Percentiles rank a stretch among this genome's conserved stretches.
These are phyloP conservation scores for Fraxinus angustifolia DNA, from an alignment of 305 asterid species.

Conservation along the genomic window DNA sequence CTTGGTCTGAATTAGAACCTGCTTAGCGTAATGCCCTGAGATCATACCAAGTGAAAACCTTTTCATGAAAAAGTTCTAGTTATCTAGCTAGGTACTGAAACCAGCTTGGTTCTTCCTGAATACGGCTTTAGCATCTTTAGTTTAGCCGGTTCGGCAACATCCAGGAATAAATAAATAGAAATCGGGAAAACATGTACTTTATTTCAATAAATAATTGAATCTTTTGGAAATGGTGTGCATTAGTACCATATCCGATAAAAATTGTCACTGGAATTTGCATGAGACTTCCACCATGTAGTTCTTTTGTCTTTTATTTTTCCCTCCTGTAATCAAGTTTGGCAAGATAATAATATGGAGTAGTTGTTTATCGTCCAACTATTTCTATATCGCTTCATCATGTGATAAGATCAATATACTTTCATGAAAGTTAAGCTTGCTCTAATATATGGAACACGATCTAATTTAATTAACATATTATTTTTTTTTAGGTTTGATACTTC, in stretches of 20 bases:
- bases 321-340: not conserved
- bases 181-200: not conserved
- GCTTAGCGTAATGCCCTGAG: not conserved
- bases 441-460: not conserved
- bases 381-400: slow-evolving; percentile 8
- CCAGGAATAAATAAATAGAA: not conserved
- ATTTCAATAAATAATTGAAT: not conserved
- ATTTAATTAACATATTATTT: not conserved
- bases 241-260: not conserved
- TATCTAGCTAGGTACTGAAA: not conserved
- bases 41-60: not conserved
- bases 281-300: not conserved
- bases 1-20: not conserved
- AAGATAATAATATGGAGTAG: not conserved
- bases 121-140: not conserved
- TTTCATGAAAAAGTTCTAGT: not conserved
- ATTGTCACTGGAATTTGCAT: not conserved
- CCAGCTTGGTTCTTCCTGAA: not conserved
- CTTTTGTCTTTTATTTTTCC: not conserved
- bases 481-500: slow-evolving; percentile 11
- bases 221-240: not conserved
- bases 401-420: slow-evolving; percentile 13
- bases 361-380: slow-evolving; percentile 13
- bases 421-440: not conserved
- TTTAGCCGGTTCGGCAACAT: not conserved